Evolutionary conservation across 2,329 filamentous ascomycete genomes (phyloP).

Genomic region (Xylaria sp.): DNA sequence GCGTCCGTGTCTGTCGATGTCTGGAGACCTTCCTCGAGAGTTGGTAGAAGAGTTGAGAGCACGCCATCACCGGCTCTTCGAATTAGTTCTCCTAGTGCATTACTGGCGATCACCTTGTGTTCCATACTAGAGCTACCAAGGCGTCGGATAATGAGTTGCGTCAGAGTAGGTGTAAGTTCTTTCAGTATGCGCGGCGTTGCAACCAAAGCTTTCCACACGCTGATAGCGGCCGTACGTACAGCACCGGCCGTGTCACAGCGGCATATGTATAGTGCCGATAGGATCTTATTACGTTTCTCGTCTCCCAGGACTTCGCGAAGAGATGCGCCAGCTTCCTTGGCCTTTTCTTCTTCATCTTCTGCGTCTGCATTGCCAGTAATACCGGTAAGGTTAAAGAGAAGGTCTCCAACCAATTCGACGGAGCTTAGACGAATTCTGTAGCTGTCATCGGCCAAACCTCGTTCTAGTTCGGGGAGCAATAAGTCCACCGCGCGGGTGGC

Average conservation of each 20-base stretch:
- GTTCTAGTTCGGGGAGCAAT: slow-evolving; percentile 90
- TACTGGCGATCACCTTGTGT: slow-evolving; percentile 98
- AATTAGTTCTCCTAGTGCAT: slow-evolving; percentile 94
- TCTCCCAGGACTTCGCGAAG: slow-evolving; percentile 92
- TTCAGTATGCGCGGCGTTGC: slow-evolving; percentile 90
- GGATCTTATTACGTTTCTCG: slow-evolving; percentile 94
- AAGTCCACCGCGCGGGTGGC: slow-evolving; percentile 93
- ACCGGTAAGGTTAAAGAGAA: slow-evolving; percentile 96
- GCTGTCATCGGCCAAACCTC: slow-evolving; percentile 94
- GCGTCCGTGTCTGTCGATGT: slow-evolving; percentile 89
- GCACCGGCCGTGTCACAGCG: slow-evolving; percentile 94
- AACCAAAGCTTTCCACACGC: slow-evolving; percentile 96
- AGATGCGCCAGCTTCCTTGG: slow-evolving; percentile 88
- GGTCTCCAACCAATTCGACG: slow-evolving; percentile 93
- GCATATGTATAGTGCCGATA: slow-evolving; percentile 97
- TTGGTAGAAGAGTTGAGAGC: slow-evolving; percentile 83
- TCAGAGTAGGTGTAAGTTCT: slow-evolving; percentile 92
- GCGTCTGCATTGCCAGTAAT: slow-evolving; percentile 80
- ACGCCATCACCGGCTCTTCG: slow-evolving; percentile 96
- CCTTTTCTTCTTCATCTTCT: slow-evolving; percentile 77
- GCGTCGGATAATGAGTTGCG: slow-evolving; percentile 90
- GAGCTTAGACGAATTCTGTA: slow-evolving; percentile 98
- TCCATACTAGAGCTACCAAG: slow-evolving; percentile 97
- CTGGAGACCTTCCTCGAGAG: slow-evolving; percentile 88
- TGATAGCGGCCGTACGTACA: slow-evolving; percentile 86